These are phyloP conservation scores for Marchantia paleacea DNA, from an alignment of 225 moss, liverwort and hornwort genomes.

Conservation along the genomic window DNA sequence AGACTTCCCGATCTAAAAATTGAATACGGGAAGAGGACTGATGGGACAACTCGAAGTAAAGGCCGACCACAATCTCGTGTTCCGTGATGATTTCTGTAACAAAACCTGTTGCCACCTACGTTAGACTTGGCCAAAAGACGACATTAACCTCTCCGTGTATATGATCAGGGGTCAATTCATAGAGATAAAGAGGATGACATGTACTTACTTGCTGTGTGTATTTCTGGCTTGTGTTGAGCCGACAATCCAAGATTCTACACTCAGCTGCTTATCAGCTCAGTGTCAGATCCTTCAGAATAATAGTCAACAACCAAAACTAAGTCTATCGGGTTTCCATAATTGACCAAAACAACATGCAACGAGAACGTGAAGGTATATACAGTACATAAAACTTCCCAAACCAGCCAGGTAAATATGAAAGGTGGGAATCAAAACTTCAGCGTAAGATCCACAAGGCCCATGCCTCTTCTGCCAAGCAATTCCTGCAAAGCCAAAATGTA, in stretches of 20 bases:
- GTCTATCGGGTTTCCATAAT: constrained; percentile 18
- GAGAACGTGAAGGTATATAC: constrained; percentile 26
- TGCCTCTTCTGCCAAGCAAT: constrained; percentile 57
- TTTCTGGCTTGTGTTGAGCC: constrained; percentile 31
- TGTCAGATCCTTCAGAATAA: constrained; percentile 30
- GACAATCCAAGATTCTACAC: constrained; percentile 38
- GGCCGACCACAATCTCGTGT: too few species aligned
- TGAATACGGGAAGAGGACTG: neutral
- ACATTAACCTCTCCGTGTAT: neutral
- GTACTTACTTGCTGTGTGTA: constrained; percentile 45
- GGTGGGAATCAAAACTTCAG: constrained; percentile 47
- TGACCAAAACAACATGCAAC: constrained; percentile 31
- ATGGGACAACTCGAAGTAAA: neutral
- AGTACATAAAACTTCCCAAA: constrained; percentile 30
- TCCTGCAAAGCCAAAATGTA: constrained; percentile 67
- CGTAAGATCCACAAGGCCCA: constrained; percentile 51
- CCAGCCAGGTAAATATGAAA: constrained; percentile 37
- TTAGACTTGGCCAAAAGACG: neutral
- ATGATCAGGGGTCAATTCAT: neutral
- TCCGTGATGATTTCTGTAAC: neutral
- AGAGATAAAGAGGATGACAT: constrained; percentile 17
- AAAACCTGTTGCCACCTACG: neutral
- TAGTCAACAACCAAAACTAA: constrained; percentile 15
- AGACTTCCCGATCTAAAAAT: neutral
- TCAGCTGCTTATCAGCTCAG: constrained; percentile 28